These are phyloP conservation scores for Nepenthes gracilis DNA, from an alignment of 148 eudicot species.

Conservation along the genomic window DNA sequence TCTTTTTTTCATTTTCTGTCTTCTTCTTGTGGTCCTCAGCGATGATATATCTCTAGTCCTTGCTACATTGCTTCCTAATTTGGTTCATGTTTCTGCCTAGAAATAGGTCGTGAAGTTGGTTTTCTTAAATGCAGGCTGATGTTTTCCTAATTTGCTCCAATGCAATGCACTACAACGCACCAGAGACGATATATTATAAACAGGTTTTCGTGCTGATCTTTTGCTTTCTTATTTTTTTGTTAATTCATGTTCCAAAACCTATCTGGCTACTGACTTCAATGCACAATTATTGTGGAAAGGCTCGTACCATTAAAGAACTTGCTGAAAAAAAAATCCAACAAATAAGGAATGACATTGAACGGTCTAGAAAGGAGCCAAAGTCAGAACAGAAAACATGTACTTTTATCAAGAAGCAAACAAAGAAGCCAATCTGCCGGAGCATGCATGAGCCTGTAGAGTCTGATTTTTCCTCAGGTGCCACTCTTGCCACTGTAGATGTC, in stretches of 20 bases:
- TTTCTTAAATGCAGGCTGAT: slow-evolving; percentile 57
- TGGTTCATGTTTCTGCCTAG: background rate
- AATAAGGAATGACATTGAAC: slow-evolving; percentile 33
- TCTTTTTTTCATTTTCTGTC: background rate
- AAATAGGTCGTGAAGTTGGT: slow-evolving; percentile 3
- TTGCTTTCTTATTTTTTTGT: background rate
- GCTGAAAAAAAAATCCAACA: slow-evolving; percentile 69
- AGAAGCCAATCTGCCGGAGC: slow-evolving; percentile 29
- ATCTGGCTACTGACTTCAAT: slow-evolving; percentile 3
- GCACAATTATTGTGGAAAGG: slow-evolving; percentile 30
- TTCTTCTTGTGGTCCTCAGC: background rate
- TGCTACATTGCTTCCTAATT: background rate
- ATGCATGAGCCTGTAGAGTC: slow-evolving; percentile 54
- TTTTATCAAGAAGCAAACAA: slow-evolving; percentile 38
- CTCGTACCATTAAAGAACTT: slow-evolving; percentile 74
- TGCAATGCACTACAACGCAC: slow-evolving; percentile 90
- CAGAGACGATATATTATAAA: slow-evolving; percentile 74
- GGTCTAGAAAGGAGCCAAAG: slow-evolving; percentile 37
- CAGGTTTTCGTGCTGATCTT: slow-evolving; percentile 41
- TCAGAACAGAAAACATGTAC: slow-evolving; percentile 23
- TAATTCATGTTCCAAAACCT: background rate
- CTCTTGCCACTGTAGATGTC: slow-evolving; percentile 32
- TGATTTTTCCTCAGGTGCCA: slow-evolving; percentile 57
- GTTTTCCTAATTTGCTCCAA: slow-evolving; percentile 74
- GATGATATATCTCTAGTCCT: background rate